phyloP scores from a whole-genome alignment of 306 rosid genomes.

The Fragaria iinumae region DNA sequence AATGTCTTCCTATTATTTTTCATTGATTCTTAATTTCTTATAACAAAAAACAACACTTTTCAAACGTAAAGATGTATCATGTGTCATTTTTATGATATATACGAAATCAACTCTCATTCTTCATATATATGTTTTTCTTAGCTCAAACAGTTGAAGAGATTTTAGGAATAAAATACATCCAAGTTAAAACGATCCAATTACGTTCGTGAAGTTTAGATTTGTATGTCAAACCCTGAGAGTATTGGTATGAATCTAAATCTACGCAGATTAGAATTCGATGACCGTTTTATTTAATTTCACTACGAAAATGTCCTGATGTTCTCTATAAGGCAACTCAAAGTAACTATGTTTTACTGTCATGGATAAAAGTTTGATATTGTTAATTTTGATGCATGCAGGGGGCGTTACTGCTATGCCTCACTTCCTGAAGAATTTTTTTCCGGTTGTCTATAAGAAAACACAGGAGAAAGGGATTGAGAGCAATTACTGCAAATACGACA shows the following conservation, averaged over 20 bases:
- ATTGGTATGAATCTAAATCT: background rate
- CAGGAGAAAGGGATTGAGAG: constrained; percentile 14
- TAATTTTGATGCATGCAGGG: constrained; percentile 3
- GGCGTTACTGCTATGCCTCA: constrained; percentile 36
- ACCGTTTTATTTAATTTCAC: background rate
- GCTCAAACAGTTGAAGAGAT: background rate
- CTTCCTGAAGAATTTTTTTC: constrained; percentile 27
- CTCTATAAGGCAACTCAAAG: no score
- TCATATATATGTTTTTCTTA: background rate
- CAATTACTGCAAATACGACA: constrained; percentile 35
- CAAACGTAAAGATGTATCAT: background rate
- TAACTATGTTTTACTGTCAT: background rate
- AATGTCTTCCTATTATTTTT: background rate
- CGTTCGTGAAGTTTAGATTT: background rate
- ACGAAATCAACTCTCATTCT: background rate
- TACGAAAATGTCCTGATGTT: background rate
- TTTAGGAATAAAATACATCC: background rate
- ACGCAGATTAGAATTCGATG: background rate
- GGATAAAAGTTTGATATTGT: background rate
- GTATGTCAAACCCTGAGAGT: background rate
- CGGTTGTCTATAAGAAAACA: constrained; percentile 25
- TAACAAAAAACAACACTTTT: background rate
- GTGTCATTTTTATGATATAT: background rate
- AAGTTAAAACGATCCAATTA: background rate
- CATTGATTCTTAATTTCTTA: background rate